A percentile compares a stretch with the other conserved stretches of the same genome.
These are phyloP conservation scores for Kodamaea alishanica DNA, from an alignment of 1,139 yeast genomes.

Conservation along the genomic window DNA sequence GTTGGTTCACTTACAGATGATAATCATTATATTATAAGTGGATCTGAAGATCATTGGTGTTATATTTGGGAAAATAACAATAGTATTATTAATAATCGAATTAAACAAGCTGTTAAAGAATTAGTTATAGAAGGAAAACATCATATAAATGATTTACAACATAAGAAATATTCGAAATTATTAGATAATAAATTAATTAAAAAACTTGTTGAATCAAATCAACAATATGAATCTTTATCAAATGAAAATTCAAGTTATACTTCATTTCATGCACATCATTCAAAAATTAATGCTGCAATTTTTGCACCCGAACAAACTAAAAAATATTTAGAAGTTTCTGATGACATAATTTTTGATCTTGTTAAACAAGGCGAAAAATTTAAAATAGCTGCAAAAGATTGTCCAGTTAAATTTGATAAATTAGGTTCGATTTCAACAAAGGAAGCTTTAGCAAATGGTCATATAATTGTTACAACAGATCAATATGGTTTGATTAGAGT, in stretches of 20 bases:
- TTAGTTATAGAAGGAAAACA: constrained; percentile 34
- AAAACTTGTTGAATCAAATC: constrained; percentile 26
- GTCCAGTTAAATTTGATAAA: neutral
- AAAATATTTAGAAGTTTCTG: constrained; percentile 62
- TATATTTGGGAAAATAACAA: constrained; percentile 65
- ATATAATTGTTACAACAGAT: constrained; percentile 74
- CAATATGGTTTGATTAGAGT: constrained; percentile 69
- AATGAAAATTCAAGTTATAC: constrained; percentile 54
- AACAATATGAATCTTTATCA: constrained; percentile 28
- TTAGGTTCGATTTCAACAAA: neutral
- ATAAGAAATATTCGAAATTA: constrained; percentile 29
- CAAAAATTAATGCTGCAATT: constrained; percentile 68
- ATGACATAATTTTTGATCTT: constrained; percentile 74
- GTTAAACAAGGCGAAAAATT: constrained; percentile 26
- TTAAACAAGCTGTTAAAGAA: constrained; percentile 34
- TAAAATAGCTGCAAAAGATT: neutral
- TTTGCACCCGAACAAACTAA: constrained; percentile 78
- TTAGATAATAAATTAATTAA: constrained; percentile 34
- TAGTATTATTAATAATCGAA: constrained; percentile 36
- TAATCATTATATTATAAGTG: constrained; percentile 47
- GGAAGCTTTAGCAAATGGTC: constrained; percentile 23
- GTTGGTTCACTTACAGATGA: constrained; percentile 64
- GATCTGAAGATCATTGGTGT: constrained; percentile 68
- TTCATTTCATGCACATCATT: constrained; percentile 74
- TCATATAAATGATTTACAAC: constrained; percentile 32